A percentile compares a stretch with the other conserved stretches of the same genome.
phyloP scores from a whole-genome alignment of 2,329 filamentous ascomycete species.

The Botrytis hyacinthi region DNA sequence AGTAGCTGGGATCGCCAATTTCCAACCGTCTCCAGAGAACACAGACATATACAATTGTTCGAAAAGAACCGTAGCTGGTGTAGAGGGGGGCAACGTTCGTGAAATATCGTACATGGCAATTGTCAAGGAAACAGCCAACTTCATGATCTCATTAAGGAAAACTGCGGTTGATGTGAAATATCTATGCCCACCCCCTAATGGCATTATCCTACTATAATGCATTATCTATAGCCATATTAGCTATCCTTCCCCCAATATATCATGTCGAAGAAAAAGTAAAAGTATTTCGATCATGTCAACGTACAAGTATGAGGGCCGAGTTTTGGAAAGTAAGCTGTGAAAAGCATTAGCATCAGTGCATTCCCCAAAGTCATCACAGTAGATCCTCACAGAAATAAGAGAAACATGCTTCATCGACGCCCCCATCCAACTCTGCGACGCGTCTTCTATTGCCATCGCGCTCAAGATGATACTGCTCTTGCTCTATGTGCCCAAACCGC shows the following conservation, averaged over 20 bases:
- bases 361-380: conserved; percentile 26
- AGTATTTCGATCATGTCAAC: conserved; percentile 28
- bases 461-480: not conserved
- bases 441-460: conserved; percentile 16
- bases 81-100: conserved; percentile 70
- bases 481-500: not conserved
- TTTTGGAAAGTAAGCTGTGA: conserved; percentile 75
- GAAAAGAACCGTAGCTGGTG: conserved; percentile 76
- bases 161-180: conserved; percentile 95
- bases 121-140: conserved; percentile 80
- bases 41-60: conserved; percentile 76
- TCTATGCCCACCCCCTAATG: conserved; percentile 74
- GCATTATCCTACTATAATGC: conserved; percentile 95
- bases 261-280: not conserved
- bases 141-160: conserved; percentile 88
- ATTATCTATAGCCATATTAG: conserved; percentile 59
- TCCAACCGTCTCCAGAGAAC: conserved; percentile 91
- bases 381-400: conserved; percentile 56
- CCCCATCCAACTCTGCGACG: conserved; percentile 44
- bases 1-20: conserved; percentile 81
- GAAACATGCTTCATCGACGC: conserved; percentile 68
- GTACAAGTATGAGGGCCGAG: conserved; percentile 70
- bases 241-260: not conserved
- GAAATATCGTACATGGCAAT: conserved; percentile 88
- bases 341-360: conserved; percentile 32